Base-by-base conservation (phyloP, 129 eudicot species). In the Lonicera japonica region DNA sequence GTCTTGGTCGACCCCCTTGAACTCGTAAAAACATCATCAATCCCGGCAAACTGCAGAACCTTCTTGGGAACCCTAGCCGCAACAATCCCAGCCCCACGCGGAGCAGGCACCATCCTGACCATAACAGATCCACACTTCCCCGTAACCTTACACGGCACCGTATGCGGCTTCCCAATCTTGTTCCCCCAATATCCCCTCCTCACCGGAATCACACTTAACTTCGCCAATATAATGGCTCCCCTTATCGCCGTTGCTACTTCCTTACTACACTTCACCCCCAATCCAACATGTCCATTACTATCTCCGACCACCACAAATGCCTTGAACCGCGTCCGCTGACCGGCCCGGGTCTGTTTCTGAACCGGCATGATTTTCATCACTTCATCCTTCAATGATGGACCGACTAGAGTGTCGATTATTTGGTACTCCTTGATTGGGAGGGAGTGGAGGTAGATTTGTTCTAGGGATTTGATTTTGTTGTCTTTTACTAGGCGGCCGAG, bases 351-450 rank as follows among this genome's bases (percentile, higher is more conserved):
- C 63, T 86, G 95, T 16, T 85, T 85, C 79, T 81, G 88, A 0
- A 85, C 94, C 25, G 94, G 87, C 88, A 85, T 85, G 67, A 85
- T 85, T 25, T 85, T 85, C 94, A 85, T 85, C 0, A 85, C 94
- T 59, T 85, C 94, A 51, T 81, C 94, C 40, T 85, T 85, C 0
- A 85, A 51, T 0, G 76, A 66, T 0, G 90, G 82, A 0, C 79
- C 68, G 50, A 72, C 56, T 12, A 75, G 69, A 15, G 60, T 20
- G 53, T 85, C 94, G 19, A 85, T 67, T 72, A 85, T 85, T 39
- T 85, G 94, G 62, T 72, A 72, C 67, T 85, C 94, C 61, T 85
- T 85, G 70, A 81, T 73, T 0, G 94, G 77, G 43, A 77, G 78
- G 0, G 78, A 77, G 68, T 77, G 78, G 62, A 77, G 82, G 54